Evolutionary conservation across 1,139 yeast species (phyloP).

Genomic region (Debaryomycetaceae sp.): DNA sequence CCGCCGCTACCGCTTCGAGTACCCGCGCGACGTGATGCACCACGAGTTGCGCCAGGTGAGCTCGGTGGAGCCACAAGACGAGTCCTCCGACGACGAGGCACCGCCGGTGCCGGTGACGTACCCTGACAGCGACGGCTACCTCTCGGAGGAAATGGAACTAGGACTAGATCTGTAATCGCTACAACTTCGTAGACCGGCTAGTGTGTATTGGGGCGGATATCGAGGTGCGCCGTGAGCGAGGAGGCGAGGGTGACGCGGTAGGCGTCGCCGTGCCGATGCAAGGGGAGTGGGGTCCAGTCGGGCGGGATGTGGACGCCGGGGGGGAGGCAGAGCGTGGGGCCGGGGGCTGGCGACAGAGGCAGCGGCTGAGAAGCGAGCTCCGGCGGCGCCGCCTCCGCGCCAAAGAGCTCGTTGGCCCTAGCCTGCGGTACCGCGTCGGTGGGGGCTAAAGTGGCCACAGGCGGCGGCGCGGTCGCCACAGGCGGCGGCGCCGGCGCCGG

Average conservation of each 20-base stretch:
- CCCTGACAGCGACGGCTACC: no score
- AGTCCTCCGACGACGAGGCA: conserved; percentile 8
- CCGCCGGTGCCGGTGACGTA: conserved; percentile 5
- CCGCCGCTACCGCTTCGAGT: conserved; percentile 23
- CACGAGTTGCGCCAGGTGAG: conserved; percentile 10
- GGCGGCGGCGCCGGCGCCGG: neutral
- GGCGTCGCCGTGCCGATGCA: conserved; percentile 13
- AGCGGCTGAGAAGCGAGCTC: neutral
- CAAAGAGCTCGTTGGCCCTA: neutral
- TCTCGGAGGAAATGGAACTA: no score
- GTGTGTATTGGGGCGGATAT: conserved; percentile 2
- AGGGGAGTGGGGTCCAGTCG: conserved; percentile 31
- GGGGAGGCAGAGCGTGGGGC: conserved; percentile 12
- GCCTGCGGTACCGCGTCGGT: no score
- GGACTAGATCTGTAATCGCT: no score
- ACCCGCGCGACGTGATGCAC: conserved; percentile 22
- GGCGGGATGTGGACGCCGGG: conserved; percentile 29
- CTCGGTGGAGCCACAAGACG: conserved; percentile 7
- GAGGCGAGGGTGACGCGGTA: conserved; percentile 16
- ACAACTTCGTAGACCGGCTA: no score
- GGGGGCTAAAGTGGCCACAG: no score
- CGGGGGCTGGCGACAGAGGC: neutral
- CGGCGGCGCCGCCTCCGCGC: neutral
- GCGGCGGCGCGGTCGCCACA: no score
- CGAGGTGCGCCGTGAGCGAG: neutral